Evolutionary conservation across 352 stramenopile genomes (phyloP).

Genomic region (Pythium sukuiense): DNA sequence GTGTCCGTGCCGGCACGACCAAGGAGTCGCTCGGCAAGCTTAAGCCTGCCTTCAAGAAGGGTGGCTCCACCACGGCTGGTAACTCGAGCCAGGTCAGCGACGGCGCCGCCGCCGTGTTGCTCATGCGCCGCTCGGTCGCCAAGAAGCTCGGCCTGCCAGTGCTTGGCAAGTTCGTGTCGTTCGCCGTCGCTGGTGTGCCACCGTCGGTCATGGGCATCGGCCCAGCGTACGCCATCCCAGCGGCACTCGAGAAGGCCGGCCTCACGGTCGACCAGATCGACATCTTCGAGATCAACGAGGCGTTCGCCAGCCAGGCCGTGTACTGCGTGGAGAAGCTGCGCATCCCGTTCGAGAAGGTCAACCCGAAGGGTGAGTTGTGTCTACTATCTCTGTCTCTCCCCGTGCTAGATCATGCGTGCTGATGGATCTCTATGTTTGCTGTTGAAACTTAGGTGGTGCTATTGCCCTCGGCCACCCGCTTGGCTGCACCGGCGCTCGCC

Average conservation of each 20-base stretch:
- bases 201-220: conserved; percentile 89
- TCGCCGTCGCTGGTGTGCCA: conserved; percentile 76
- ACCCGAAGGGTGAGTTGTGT: conserved; percentile 68
- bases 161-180: conserved; percentile 86
- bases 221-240: conserved; percentile 79
- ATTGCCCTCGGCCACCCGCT: conserved; percentile 91
- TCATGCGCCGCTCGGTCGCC: conserved; percentile 83
- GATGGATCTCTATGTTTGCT: neutral
- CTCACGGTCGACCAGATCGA: conserved; percentile 82
- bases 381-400: neutral
- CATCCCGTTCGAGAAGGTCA: conserved; percentile 84
- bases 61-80: conserved; percentile 73
- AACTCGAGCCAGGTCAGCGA: conserved; percentile 90
- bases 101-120: conserved; percentile 82
- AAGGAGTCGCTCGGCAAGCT: conserved; percentile 69
- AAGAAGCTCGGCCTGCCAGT: conserved; percentile 78
- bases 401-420: neutral
- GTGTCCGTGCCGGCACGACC: conserved; percentile 66
- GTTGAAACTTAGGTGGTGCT: conserved; percentile 44
- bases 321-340: conserved; percentile 82
- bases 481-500: conserved; percentile 86
- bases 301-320: conserved; percentile 86
- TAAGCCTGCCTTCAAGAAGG: conserved; percentile 78
- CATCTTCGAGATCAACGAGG: conserved; percentile 92
- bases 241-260: conserved; percentile 64